These are phyloP conservation scores for Leccinum obscurum DNA, from an alignment of 768 basidiomycete genomes.

Conservation along the genomic window DNA sequence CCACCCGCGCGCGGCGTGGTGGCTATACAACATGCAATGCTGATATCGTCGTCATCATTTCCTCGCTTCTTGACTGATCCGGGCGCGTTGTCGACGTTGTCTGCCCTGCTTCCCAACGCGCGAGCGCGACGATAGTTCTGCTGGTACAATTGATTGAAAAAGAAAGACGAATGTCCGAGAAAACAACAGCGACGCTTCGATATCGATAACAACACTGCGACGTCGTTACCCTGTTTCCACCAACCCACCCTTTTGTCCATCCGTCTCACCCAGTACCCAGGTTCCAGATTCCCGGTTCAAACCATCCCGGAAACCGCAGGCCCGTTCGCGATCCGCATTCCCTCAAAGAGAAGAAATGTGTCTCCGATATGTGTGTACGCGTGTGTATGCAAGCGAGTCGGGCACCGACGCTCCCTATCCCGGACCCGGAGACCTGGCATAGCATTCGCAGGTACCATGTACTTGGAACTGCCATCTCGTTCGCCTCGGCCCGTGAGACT, in stretches of 20 bases:
- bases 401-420: not conserved
- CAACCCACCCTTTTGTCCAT: not conserved
- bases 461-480: not conserved
- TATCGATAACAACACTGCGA: not conserved
- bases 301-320: not conserved
- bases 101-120: not conserved
- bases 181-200: not conserved
- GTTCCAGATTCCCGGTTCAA: constrained; percentile 2
- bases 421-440: not conserved
- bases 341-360: not conserved
- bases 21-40: not conserved
- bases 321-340: not conserved
- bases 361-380: not conserved
- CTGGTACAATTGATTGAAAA: not conserved
- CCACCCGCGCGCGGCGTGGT: not conserved
- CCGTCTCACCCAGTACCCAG: not conserved
- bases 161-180: not conserved
- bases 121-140: not conserved
- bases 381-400: not conserved
- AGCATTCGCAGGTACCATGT: not conserved
- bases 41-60: not conserved
- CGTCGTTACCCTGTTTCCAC: not conserved
- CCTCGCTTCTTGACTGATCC: not conserved
- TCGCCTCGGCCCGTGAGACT: not conserved
- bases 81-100: not conserved